phyloP scores from a whole-genome alignment of 2,329 filamentous ascomycete genomes.

The Sporothrix mexicana region DNA sequence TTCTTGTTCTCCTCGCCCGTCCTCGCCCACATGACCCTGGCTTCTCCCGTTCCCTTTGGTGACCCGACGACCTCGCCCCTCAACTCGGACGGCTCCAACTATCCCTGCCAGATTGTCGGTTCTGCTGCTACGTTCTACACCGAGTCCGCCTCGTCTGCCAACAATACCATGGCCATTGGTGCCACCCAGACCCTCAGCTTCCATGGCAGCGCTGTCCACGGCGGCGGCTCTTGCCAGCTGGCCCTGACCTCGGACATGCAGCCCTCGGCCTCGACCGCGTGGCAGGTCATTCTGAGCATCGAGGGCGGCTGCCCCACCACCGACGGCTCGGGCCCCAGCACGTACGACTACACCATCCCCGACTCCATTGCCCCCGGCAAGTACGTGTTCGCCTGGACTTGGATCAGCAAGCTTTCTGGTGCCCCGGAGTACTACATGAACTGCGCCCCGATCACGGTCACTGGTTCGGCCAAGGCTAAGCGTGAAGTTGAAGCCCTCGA shows the following conservation, averaged over 20 bases:
- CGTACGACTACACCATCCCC: constrained; percentile 42
- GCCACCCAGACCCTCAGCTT: constrained; percentile 40
- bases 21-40: constrained; percentile 38
- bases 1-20: constrained; percentile 29
- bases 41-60: constrained; percentile 38
- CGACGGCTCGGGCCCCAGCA: constrained; percentile 38
- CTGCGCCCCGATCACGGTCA: constrained; percentile 64
- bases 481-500: constrained; percentile 38
- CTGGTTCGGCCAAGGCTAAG: constrained; percentile 36
- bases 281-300: constrained; percentile 45
- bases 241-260: constrained; percentile 39
- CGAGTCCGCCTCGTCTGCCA: constrained; percentile 27
- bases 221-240: constrained; percentile 45
- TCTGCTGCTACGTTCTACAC: constrained; percentile 51
- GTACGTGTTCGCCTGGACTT: constrained; percentile 66
- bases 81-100: constrained; percentile 37
- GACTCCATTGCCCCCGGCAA: constrained; percentile 41
- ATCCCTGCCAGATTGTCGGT: constrained; percentile 44
- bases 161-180: constrained; percentile 39
- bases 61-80: constrained; percentile 38
- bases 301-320: constrained; percentile 44
- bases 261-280: constrained; percentile 39
- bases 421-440: constrained; percentile 74
- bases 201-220: constrained; percentile 42
- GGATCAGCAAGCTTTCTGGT: constrained; percentile 63